Evolutionary conservation across 108 stramenopile genomes (phyloP).

Genomic region (Skeletonema potamos): DNA sequence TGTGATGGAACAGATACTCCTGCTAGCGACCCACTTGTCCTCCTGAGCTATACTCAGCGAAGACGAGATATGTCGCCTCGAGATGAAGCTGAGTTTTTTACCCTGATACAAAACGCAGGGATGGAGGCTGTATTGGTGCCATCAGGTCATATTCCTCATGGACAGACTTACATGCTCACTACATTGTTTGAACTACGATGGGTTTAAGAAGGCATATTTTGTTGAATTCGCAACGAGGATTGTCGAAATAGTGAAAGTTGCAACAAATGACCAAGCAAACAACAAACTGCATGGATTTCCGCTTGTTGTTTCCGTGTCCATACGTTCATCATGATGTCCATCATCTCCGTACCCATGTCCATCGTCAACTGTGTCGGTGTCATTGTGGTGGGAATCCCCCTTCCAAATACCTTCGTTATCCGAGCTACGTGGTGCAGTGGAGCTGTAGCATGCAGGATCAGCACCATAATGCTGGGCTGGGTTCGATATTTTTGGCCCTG

Average conservation of each 20-base stretch:
- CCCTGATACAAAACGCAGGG: background rate
- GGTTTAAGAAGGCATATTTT: background rate
- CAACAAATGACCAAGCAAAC: background rate
- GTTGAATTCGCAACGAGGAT: too few relatives aligned
- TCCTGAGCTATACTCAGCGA: constrained; percentile 8
- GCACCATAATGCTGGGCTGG: constrained; percentile 16
- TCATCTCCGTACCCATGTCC: background rate
- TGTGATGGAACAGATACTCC: constrained; percentile 1
- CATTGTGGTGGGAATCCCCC: background rate
- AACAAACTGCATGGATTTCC: background rate
- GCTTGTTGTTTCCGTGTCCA: background rate
- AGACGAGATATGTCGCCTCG: constrained; percentile 20
- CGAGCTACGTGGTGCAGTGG: background rate
- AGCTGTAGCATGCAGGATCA: background rate
- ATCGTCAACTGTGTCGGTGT: background rate
- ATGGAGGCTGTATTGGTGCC: constrained; percentile 19
- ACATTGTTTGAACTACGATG: constrained; percentile 19
- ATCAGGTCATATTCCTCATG: constrained; percentile 7
- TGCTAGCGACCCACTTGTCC: background rate
- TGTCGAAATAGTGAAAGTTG: background rate
- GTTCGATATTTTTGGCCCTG: constrained; percentile 35
- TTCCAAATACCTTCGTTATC: background rate
- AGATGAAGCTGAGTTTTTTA: constrained; percentile 14
- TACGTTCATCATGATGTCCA: background rate
- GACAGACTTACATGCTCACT: constrained; percentile 23